Base-by-base conservation (phyloP, 805 yeast species). In the Kodamaea sagamina region DNA sequence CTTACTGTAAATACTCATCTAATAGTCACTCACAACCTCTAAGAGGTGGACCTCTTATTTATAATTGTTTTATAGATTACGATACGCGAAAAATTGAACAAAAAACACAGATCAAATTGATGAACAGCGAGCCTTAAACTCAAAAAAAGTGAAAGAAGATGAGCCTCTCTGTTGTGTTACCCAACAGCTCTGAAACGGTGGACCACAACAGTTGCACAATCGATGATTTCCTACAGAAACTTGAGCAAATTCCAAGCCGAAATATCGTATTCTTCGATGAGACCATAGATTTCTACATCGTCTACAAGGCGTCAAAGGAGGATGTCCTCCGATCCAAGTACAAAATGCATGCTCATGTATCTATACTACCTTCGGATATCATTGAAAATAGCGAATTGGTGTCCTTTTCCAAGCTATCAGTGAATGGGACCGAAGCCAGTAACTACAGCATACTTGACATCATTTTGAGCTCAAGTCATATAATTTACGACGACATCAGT, bases 181-280 rank as follows among this genome's bases (percentile, higher is more conserved):
- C 51, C 13, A 38, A 29, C 11, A 38, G 34, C 9, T 31, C 43
- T 26, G 52, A 44, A 18, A 24, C 34, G 11, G 12, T 24, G 21
- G 38, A 40, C 22, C 19, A 12, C 2, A 15, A 18, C 11, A 3
- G 22, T n/a, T 18, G 13, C 13, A 24, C 26, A 6, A 24, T 29
- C 12, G 36, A 24, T 18, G 15, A 7, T 7, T 39, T 31, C 19
- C 19, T 29, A 24, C 19, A 19, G 29, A 25, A 24, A 17, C 26
- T 22, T 10, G 49, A 52, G 21, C 10, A 4, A 9, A 7, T 6
- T 21, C 12, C 15, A 12, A 25, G 26, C 36, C 46, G 63, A 32
- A 31, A 27, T n/a, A 43, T 62, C 15, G 52, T 61, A 15, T 67
- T 64, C 42, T 63, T 58, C 45, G 70, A 65, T 40, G 72, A 67